Base-by-base conservation (phyloP, 805 yeast species). In the Candida rishiriensis region DNA sequence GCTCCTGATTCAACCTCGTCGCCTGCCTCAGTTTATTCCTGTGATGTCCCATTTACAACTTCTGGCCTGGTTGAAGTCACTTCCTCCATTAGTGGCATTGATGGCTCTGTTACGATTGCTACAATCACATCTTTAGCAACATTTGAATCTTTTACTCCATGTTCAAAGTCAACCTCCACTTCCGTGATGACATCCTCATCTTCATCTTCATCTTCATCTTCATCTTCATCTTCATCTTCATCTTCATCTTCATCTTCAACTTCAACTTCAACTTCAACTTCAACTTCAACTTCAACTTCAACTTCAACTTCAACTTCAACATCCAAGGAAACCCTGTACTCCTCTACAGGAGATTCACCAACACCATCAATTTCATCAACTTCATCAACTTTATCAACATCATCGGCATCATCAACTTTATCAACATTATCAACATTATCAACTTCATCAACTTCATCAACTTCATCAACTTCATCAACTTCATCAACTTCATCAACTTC, bases 401-500 rank as follows among this genome's bases (percentile, higher is more conserved):
- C 10, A 43, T 40, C 38, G 3, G n/a, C 41, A 12, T n/a, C 38
- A 8, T 42, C 40, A 13, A 35, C 46, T 16, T 32, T 44, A 5
- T 10, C 21, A 16, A 39, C 21, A 2, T 39, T 18, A 6, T 17
- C 44, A 4, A 29, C 47, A 2, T 37, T 41, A 33, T 12, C 39
- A 12, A 7, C 42, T 2, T n/a, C 39, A 12, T 15, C 44, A 34
- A 14, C 47, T 18, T 21, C 18, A 32, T 40, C 16, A 44, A 28
- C 17, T 37, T 45, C 39, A 21, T 37, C 34, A 33, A 29, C 10
- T 38, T 29, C 17, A 33, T 44, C 17, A 40, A 44, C 16, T 43
- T 44, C 16, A 42, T 44, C 30, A 37, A 45, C 17, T 33, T 46
- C 29, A 40, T 49, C 37, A 36, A 39, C 26, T 33, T 30, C 34